Base-by-base conservation (phyloP, 1,284 basidiomycete genomes). In the Fomitiporia mediterranea region DNA sequence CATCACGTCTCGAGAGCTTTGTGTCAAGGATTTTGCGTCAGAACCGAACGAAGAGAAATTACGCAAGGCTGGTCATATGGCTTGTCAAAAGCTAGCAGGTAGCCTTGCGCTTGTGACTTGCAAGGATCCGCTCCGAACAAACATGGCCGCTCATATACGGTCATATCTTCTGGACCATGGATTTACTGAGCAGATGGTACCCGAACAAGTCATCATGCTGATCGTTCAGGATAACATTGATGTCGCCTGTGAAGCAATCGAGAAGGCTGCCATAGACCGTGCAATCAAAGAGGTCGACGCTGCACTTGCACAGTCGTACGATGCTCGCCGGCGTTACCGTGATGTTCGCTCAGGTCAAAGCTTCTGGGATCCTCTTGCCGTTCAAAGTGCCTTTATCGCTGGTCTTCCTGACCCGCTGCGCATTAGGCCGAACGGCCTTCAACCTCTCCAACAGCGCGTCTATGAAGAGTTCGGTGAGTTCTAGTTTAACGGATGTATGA, bases 231-330 rank as follows among this genome's bases (percentile, higher is more conserved):
- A 98, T 66, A 99, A 99, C 66, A 77, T 98, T 59, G 95, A 99
- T 57, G 78, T 94, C 52, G 96, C 96, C 15, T 98, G 96, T 69
- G 82, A 85, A 55, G 91, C 95, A 5, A 94, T 99, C 61, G 95
- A 98, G 73, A 96, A 93, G 69, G 95, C 95, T 6, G 97, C 97
- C 0, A 98, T 98, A 91, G 95, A 99, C 66, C 87, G 94, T 63
- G 95, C 95, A 0, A 82, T 94, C 51, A 81, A 86, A n/a, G 97
- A 99, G 66, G 91, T 98, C 17, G 97, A 99, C 67, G 94, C 96
- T 62, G 86, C 85, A 34, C 90, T 99, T 59, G 79, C 83, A 3
- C 67, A 81, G 28, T 89, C 94, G 9, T 98, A 94, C 67, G 87
- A 93, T 39, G 78, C 81, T 48, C 82, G 97, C 57, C 84, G 92